Base-by-base conservation (phyloP, 148 eudicot genomes). In the Camellia japonica region DNA sequence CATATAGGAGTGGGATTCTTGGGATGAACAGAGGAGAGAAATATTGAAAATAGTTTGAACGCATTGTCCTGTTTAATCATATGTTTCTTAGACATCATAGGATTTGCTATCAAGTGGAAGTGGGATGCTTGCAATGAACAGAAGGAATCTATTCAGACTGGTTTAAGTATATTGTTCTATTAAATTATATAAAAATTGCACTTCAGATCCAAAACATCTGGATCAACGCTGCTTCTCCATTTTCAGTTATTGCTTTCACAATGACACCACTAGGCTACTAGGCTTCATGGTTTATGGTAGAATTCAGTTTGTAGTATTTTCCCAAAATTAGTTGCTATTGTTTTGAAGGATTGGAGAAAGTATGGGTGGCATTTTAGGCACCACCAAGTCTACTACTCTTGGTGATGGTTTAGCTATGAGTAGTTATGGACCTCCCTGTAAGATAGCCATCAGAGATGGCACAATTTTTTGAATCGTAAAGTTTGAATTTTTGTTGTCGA, bases 401-500 rank as follows among this genome's bases (percentile, higher is more conserved):
- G 49, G 77, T 54, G 76, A 78, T 78, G 63, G 63, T n/a, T 5
- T 73, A 78, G 61, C 73, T 52, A 20, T 52, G 47, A 71, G 38
- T 73, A 30, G 41, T 10, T 7, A n/a, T 52, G 23, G 46, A 66
- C 14, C 73, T 23, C 18, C 49, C 13, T 12, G 42, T 19, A 23
- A 4, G 55, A 70, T 73, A 54, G 43, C 43, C 76, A 73, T 51
- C 19, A 38, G 64, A 74, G 64, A 55, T 14, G 64, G 41, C 23
- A 58, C 77, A 7, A 60, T 6, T 60, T 60, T 75, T 38, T 51
- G 60, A 68, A 77, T 49, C 10, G 58, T 44, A 64, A 18, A 63
- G 2, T 38, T 5, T 20, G 52, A 20, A 6, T 5, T 43, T 46
- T 76, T 47, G 23, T 62, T 61, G 13, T 61, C 46, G 30, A 61